Conservation (phyloP, 345 rosid genomes). For the Ceriops decandra region DNA sequence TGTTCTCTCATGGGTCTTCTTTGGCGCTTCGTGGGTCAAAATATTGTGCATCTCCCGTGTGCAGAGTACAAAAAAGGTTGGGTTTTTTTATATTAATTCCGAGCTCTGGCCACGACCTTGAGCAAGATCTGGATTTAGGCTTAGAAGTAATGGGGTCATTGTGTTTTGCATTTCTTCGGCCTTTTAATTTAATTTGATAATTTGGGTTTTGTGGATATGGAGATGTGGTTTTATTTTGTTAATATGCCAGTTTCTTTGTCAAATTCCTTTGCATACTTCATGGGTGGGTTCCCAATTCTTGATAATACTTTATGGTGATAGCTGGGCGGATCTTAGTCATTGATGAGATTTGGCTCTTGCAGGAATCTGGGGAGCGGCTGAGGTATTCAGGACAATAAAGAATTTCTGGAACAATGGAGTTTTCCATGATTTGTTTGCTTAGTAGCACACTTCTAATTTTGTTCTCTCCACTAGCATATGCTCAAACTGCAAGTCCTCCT, state of each 20-base stretch:
- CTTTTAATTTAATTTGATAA: constrained; percentile 1
- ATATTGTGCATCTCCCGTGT: background rate
- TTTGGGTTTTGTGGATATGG: constrained; percentile 2
- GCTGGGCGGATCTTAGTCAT: background rate
- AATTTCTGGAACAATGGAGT: constrained; percentile 35
- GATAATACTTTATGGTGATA: background rate
- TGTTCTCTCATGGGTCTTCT: background rate
- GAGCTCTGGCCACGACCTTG: constrained; percentile 1
- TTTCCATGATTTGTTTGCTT: constrained; percentile 35
- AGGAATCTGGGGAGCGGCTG: constrained; percentile 35
- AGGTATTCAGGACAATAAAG: constrained; percentile 3
- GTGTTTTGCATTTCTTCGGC: background rate
- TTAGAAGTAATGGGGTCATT: background rate
- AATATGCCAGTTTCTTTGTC: background rate
- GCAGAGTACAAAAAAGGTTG: background rate
- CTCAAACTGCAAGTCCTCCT: constrained; percentile 57
- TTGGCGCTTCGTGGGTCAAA: background rate
- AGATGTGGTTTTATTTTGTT: constrained; percentile 3
- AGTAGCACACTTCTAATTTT: constrained; percentile 31
- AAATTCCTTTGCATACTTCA: background rate
- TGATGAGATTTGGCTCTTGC: constrained; percentile 15
- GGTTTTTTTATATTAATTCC: background rate
- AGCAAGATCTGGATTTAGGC: constrained; percentile 32
- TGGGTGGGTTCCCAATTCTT: background rate
- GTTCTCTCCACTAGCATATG: constrained; percentile 37